phyloP scores from a whole-genome alignment of 2,329 filamentous ascomycete genomes.

The Cladorrhinum sp. region DNA sequence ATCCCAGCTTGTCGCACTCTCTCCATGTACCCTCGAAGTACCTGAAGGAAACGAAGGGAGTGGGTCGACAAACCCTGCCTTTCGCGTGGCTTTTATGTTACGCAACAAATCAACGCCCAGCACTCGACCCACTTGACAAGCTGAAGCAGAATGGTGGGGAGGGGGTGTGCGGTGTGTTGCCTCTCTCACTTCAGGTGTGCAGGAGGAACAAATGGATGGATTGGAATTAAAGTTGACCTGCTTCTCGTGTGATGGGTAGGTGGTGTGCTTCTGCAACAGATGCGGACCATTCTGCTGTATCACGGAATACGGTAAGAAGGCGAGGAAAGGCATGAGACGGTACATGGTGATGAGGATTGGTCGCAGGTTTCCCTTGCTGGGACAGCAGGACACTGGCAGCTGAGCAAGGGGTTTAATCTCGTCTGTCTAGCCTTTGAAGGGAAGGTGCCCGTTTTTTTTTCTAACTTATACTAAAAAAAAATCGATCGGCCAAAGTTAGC shows the following conservation, averaged over 20 bases:
- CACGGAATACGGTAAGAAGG: background rate
- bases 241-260: background rate
- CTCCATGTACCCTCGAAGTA: background rate
- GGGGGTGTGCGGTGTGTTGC: background rate
- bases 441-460: background rate
- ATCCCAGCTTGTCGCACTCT: background rate
- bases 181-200: background rate
- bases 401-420: background rate
- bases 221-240: background rate
- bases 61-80: background rate
- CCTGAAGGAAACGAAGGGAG: background rate
- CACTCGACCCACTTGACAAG: background rate
- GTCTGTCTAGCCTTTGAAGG: background rate
- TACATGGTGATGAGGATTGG: no score
- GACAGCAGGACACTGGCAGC: background rate
- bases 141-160: background rate
- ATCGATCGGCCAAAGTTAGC: background rate
- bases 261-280: background rate
- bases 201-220: background rate
- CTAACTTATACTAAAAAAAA: background rate
- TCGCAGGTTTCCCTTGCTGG: no score
- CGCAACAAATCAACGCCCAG: background rate
- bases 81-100: background rate
- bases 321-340: no score
- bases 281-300: background rate